Percentiles rank a stretch among this genome's conserved stretches.
These are phyloP conservation scores for Pseudomicrostroma phylloplanum DNA, from an alignment of 1,284 basidiomycete species.

Conservation along the genomic window DNA sequence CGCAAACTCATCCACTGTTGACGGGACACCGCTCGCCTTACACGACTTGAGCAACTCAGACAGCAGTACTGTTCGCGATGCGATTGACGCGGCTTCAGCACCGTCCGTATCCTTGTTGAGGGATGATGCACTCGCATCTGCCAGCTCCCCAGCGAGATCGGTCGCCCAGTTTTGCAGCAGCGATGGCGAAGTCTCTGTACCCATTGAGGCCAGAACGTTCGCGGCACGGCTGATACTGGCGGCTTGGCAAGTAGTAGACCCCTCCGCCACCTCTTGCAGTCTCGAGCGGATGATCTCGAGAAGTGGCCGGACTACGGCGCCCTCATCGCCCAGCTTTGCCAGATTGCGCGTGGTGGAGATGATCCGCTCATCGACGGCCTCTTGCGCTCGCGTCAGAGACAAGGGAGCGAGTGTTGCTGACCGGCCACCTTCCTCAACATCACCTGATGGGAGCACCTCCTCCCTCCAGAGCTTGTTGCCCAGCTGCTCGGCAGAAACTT, in stretches of 20 bases:
- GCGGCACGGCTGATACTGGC: background rate
- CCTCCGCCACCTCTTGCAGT: background rate
- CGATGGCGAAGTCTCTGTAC: background rate
- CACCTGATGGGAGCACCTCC: slow-evolving; percentile 17
- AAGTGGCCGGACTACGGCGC: background rate
- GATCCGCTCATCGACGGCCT: slow-evolving; percentile 1
- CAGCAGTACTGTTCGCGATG: background rate
- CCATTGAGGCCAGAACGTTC: background rate
- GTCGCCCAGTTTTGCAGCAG: background rate
- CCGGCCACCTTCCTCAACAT: background rate
- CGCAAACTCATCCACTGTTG: background rate
- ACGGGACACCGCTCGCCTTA: background rate
- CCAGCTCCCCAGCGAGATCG: background rate
- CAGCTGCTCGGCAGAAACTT: slow-evolving; percentile 22
- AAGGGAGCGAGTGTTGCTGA: too few species aligned
- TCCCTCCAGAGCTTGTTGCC: slow-evolving; percentile 14
- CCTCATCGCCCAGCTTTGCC: slow-evolving; percentile 6
- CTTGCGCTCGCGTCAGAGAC: background rate
- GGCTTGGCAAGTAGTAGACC: background rate
- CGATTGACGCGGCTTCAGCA: background rate
- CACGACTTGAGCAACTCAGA: background rate
- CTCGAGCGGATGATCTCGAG: background rate
- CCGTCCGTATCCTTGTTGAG: background rate
- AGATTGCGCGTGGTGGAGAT: background rate
- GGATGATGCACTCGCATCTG: background rate